phyloP scores from a whole-genome alignment of 208 protist genomes.

The Leishmania martiniquensis region DNA sequence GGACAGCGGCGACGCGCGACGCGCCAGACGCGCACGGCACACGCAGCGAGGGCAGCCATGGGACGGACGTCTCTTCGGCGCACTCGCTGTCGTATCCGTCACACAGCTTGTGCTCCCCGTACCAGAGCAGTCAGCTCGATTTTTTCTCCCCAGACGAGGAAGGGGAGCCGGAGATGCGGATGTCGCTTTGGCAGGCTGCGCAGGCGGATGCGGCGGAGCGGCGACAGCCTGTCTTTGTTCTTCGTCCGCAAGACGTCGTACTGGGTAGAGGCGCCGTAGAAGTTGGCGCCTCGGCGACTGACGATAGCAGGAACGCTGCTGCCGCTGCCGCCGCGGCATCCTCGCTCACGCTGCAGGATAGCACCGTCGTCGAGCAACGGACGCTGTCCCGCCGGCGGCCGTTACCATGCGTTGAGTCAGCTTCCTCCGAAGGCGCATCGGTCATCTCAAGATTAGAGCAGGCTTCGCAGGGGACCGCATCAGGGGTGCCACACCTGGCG shows the following conservation, averaged over 20 bases:
- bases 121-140: slow-evolving; percentile 31
- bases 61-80: neutral
- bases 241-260: slow-evolving; percentile 37
- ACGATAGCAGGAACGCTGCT: neutral
- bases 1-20: neutral
- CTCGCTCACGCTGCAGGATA: neutral
- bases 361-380: neutral
- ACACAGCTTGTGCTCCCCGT: neutral
- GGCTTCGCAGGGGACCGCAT: too few relatives aligned
- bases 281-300: neutral
- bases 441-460: neutral
- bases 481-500: neutral
- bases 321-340: neutral
- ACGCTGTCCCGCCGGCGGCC: neutral
- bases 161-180: slow-evolving; percentile 33
- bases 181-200: slow-evolving; percentile 34
- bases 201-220: slow-evolving; percentile 34
- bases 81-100: neutral
- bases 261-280: slow-evolving; percentile 15
- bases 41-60: neutral
- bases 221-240: slow-evolving; percentile 37
- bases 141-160: slow-evolving; percentile 36
- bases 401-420: neutral
- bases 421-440: neutral
- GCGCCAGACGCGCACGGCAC: neutral